These are phyloP conservation scores for Skeletonema menzelii DNA, from an alignment of 108 stramenopile species.

Conservation along the genomic window DNA sequence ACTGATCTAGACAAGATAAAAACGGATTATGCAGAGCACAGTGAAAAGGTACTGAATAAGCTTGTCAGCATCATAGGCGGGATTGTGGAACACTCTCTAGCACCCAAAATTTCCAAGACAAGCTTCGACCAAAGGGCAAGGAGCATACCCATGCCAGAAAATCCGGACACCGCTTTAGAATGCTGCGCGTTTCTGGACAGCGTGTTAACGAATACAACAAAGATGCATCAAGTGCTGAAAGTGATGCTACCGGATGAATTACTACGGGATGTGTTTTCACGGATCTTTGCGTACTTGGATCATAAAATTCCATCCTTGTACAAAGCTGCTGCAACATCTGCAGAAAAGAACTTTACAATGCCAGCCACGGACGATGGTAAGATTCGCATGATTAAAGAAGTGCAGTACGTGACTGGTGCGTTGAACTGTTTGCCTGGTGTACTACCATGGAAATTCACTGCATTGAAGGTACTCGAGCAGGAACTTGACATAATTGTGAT, in stretches of 20 bases:
- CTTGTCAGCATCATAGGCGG: constrained; percentile 96
- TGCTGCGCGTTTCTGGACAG: constrained; percentile 90
- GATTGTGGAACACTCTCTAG: constrained; percentile 87
- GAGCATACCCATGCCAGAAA: constrained; percentile 20
- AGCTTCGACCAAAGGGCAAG: constrained; percentile 76
- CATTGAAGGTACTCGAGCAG: constrained; percentile 65
- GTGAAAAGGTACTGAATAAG: constrained; percentile 91
- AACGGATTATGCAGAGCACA: constrained; percentile 88
- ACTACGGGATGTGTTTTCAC: constrained; percentile 90
- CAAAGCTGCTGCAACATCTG: constrained; percentile 52
- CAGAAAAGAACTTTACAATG: constrained; percentile 49
- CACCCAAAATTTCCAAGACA: constrained; percentile 60
- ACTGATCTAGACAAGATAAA: constrained; percentile 91
- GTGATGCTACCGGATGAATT: constrained; percentile 88
- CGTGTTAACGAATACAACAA: constrained; percentile 79
- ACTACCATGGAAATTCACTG: constrained; percentile 83
- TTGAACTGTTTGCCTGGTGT: constrained; percentile 74
- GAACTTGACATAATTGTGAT: constrained; percentile 49
- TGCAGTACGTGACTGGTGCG: constrained; percentile 59
- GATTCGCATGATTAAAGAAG: constrained; percentile 65
- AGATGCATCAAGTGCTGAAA: constrained; percentile 94
- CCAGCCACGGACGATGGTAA: constrained; percentile 78
- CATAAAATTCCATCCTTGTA: constrained; percentile 67
- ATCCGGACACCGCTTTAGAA: constrained; percentile 14
- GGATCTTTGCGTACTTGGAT: constrained; percentile 91